These are phyloP conservation scores for Entelexis sorbosivorans DNA, from an alignment of 1,139 yeast species.

Conservation along the genomic window DNA sequence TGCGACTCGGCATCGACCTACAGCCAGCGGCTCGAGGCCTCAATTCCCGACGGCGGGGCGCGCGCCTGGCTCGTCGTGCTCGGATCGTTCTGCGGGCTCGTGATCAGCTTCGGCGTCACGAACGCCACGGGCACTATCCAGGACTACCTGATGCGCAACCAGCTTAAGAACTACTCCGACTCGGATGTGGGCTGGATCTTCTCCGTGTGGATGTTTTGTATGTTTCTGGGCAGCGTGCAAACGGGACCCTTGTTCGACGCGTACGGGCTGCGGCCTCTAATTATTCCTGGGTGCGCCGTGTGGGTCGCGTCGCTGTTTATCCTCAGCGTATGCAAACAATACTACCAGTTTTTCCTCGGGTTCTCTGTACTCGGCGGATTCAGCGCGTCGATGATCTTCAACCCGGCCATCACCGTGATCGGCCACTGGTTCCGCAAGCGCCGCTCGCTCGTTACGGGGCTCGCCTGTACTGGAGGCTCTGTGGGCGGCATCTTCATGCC, in stretches of 20 bases:
- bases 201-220: slow-evolving; percentile 45
- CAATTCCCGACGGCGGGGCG: slow-evolving; percentile 55
- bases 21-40: slow-evolving; percentile 5
- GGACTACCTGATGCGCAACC: slow-evolving; percentile 43
- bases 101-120: slow-evolving; percentile 48
- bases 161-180: slow-evolving; percentile 36
- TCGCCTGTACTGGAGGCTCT: slow-evolving; percentile 52
- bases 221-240: slow-evolving; percentile 49
- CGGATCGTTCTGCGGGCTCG: slow-evolving; percentile 48
- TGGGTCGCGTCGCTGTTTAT: slow-evolving; percentile 42
- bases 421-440: slow-evolving; percentile 51
- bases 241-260: slow-evolving; percentile 54
- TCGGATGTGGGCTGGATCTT: slow-evolving; percentile 54
- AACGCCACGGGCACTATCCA: slow-evolving; percentile 53
- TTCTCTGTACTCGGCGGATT: slow-evolving; percentile 49
- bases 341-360: slow-evolving; percentile 52
- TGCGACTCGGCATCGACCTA: neutral
- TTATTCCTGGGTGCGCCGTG: slow-evolving; percentile 39
- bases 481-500: slow-evolving; percentile 54
- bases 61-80: slow-evolving; percentile 48
- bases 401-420: slow-evolving; percentile 48
- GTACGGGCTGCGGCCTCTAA: slow-evolving; percentile 27
- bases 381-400: slow-evolving; percentile 48
- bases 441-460: slow-evolving; percentile 46
- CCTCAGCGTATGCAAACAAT: slow-evolving; percentile 42